Evolutionary conservation across 2,329 filamentous ascomycete species (phyloP).

Genomic region (Cladosporium sp.): DNA sequence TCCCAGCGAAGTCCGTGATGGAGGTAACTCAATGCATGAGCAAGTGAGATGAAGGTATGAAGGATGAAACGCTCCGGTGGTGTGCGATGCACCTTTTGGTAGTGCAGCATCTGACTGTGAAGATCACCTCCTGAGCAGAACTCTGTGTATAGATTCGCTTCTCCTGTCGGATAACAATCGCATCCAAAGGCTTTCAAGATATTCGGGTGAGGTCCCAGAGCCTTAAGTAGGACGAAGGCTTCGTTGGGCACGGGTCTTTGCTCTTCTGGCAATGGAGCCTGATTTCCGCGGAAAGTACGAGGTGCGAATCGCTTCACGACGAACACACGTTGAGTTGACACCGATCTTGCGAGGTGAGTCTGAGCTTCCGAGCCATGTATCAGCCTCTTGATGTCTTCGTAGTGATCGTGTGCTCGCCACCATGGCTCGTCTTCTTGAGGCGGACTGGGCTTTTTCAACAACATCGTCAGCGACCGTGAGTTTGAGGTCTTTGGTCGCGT

Average conservation of each 20-base stretch:
- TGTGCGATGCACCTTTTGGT: not conserved
- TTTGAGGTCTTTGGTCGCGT: not conserved
- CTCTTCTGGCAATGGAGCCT: not conserved
- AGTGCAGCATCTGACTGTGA: constrained; percentile 13
- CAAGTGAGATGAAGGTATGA: constrained; percentile 24
- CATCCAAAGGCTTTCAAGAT: constrained; percentile 6
- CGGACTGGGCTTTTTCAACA: not conserved
- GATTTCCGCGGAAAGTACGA: too few species aligned
- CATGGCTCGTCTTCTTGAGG: not conserved
- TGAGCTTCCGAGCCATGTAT: constrained; percentile 1
- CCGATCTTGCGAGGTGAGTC: not conserved
- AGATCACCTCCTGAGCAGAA: constrained; percentile 25
- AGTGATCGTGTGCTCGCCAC: not conserved
- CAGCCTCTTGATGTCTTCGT: not conserved
- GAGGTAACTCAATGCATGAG: constrained; percentile 23
- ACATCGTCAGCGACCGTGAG: not conserved
- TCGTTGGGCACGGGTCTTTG: constrained; percentile 1
- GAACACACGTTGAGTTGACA: not conserved
- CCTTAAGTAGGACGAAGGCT: not conserved
- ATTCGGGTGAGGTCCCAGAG: constrained; percentile 1
- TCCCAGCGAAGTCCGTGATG: constrained; percentile 21
- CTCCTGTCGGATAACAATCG: not conserved
- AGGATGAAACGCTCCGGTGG: constrained; percentile 20
- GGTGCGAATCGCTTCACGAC: constrained; percentile 5
- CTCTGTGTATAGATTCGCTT: constrained; percentile 11